phyloP scores from a whole-genome alignment of 257 asterid genomes.

The Pogostemon cablin region DNA sequence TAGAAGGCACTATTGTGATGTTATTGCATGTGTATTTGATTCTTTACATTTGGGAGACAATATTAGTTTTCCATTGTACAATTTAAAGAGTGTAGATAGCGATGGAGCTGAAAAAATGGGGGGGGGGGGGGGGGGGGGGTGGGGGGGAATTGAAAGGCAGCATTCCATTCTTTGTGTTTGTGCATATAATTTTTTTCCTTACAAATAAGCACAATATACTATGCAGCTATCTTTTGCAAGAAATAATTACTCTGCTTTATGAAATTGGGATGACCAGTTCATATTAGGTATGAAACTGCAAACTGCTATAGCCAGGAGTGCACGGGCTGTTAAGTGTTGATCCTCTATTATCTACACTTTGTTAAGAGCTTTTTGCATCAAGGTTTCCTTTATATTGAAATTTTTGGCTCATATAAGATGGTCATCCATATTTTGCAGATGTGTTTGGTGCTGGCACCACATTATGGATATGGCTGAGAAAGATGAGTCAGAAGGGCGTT shows the following conservation, averaged over 20 bases:
- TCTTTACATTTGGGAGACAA: not conserved
- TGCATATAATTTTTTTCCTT: not conserved
- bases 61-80: slow-evolving; percentile 9
- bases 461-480: slow-evolving; percentile 98
- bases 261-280: not conserved
- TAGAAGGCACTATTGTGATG: not conserved
- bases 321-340: not conserved
- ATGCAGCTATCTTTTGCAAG: not conserved
- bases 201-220: not conserved
- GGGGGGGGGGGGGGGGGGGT: too few relatives aligned
- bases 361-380: not conserved
- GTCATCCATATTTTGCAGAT: slow-evolving; percentile 50
- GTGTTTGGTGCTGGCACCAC: slow-evolving; percentile 99
- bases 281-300: not conserved
- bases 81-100: not conserved
- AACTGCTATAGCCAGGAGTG: not conserved
- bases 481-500: slow-evolving; percentile 90
- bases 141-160: too few relatives aligned
- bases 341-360: slow-evolving; percentile 7
- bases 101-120: not conserved
- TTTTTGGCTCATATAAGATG: slow-evolving; percentile 22
- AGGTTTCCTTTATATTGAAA: slow-evolving; percentile 3
- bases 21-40: not conserved
- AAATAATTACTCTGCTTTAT: not conserved
- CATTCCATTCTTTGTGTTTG: not conserved